These are phyloP conservation scores for Pichia cactophila DNA, from an alignment of 1,139 yeast species.

Conservation along the genomic window DNA sequence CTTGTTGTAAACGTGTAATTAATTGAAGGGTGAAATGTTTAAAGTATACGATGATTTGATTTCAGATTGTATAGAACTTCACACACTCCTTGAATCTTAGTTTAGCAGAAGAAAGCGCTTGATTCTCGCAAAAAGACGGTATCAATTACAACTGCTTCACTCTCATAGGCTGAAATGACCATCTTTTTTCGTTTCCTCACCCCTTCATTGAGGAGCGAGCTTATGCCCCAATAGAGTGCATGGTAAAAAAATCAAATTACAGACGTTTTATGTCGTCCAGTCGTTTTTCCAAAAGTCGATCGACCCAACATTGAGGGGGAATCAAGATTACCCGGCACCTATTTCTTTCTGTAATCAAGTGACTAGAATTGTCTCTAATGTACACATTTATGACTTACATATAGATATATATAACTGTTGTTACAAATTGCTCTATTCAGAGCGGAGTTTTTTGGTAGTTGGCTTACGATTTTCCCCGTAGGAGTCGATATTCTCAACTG, in stretches of 20 bases:
- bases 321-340: neutral
- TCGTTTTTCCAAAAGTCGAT: neutral
- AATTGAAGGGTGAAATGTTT: neutral
- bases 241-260: neutral
- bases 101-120: neutral
- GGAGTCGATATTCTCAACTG: neutral
- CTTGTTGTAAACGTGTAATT: neutral
- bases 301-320: neutral
- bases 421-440: neutral
- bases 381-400: neutral
- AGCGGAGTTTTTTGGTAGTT: neutral
- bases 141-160: neutral
- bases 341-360: neutral
- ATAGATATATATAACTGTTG: no score
- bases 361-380: neutral
- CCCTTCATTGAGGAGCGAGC: neutral
- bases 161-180: neutral
- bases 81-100: neutral
- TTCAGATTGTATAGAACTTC: neutral
- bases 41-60: neutral
- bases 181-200: neutral
- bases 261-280: neutral
- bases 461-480: neutral
- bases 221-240: neutral
- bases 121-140: neutral